A percentile compares a stretch with the other conserved stretches of the same genome.
These are phyloP conservation scores for Trichoderma atrobrunneum DNA, from an alignment of 2,329 filamentous ascomycete genomes.

Conservation along the genomic window DNA sequence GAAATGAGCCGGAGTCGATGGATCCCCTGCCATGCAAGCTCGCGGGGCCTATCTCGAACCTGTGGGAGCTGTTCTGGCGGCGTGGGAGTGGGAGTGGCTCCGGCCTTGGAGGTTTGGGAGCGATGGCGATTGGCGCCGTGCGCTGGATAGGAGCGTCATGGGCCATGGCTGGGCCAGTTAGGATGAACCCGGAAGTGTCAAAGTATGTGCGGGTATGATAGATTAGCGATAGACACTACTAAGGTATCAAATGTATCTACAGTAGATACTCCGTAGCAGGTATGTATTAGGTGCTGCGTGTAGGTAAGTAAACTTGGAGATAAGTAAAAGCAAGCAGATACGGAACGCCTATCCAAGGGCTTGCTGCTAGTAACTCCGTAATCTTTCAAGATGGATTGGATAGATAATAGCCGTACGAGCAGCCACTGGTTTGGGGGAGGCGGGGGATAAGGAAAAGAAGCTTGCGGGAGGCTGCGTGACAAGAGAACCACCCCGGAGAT, in stretches of 20 bases:
- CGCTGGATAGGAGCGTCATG: constrained; percentile 52
- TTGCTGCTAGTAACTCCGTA: background rate
- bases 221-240: background rate
- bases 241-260: background rate
- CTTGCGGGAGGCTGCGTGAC: background rate
- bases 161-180: constrained; percentile 42
- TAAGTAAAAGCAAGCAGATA: background rate
- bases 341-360: background rate
- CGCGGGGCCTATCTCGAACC: constrained; percentile 48
- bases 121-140: constrained; percentile 65
- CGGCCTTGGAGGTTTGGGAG: constrained; percentile 53
- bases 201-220: background rate
- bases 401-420: background rate
- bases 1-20: constrained; percentile 45
- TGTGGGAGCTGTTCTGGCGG: constrained; percentile 47
- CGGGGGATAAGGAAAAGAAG: constrained; percentile 9
- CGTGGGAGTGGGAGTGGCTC: constrained; percentile 41
- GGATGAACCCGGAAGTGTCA: background rate
- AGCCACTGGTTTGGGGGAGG: background rate
- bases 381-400: background rate
- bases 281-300: background rate
- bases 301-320: background rate
- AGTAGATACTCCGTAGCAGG: background rate
- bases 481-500: background rate
- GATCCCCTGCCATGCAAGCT: constrained; percentile 54